Evolutionary conservation across 73 alveolate species (phyloP), one percentile per base, ranked within the genome.

Genomic region (Symbiodinium pilosum): DNA sequence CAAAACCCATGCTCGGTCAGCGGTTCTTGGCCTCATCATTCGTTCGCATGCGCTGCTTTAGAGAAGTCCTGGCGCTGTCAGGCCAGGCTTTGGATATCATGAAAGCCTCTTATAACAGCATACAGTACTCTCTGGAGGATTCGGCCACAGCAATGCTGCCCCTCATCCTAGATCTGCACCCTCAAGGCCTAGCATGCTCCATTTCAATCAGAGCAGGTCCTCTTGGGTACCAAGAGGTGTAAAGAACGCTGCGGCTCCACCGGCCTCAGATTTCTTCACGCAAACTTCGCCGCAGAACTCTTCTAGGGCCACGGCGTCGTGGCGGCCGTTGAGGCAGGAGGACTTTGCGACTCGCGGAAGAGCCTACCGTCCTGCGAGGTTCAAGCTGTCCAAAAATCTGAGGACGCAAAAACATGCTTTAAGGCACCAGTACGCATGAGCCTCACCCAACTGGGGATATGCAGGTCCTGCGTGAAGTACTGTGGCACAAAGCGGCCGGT

Each of bases 391-490:
- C 4, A 47, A 16, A 47, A 47, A 47, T 47, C 7, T 7, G 7
- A 16, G 64, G 64, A 47, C 16, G 64, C 64, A 16, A 11, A 7
- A 47, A 16, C 64, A 47, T 16, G 68, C 68, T 7, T 47, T 7
- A 47, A 47, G 24, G 16, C 64, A 47, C 7, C 64, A 47, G 24
- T 16, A 47, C 68, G 68, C 21, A 51, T 51, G 68, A 51, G 28
- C 68, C 68, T 24, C 68, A n/a, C 16, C 8, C 64, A 47, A 47
- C 64, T 47, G 12, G 68, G 21, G 28, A 51, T 51, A 2, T 51
- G 68, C 28, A 20, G 3, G 95, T 99, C 99, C 99, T 99, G 99
- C 6, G 99, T 99, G 99, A 99, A 99, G 99, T 99, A 99, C 95
- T 99, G 99, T 94, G 95, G 99, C 99, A 51, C 99, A 99, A 91